Evolutionary conservation across 2,329 filamentous ascomycete species (phyloP).

Genomic region (Arthroderma sp.): DNA sequence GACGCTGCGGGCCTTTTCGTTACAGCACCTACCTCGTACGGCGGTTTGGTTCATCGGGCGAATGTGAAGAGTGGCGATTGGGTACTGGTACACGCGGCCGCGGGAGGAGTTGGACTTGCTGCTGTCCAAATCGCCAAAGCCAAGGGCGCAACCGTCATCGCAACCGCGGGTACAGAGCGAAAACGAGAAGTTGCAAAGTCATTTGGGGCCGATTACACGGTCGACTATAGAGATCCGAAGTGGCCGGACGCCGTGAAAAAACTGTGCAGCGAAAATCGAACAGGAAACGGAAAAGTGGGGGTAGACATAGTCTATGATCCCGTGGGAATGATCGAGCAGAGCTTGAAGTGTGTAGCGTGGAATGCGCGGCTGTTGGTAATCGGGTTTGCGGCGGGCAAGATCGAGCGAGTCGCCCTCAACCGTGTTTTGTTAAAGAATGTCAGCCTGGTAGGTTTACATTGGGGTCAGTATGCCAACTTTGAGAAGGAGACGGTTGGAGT

Average conservation of each 20-base stretch:
- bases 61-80: conserved; percentile 66
- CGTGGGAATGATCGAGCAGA: conserved; percentile 75
- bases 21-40: conserved; percentile 82
- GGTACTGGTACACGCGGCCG: conserved; percentile 83
- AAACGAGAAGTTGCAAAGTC: conserved; percentile 67
- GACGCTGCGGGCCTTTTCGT: conserved; percentile 85
- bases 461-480: conserved; percentile 68
- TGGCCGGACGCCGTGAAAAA: conserved; percentile 60
- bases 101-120: conserved; percentile 79
- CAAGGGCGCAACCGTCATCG: conserved; percentile 80
- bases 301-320: conserved; percentile 95
- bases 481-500: conserved; percentile 55
- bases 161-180: conserved; percentile 66
- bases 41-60: conserved; percentile 65
- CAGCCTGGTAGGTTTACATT: conserved; percentile 75
- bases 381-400: conserved; percentile 73
- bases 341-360: conserved; percentile 86
- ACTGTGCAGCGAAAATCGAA: conserved; percentile 41
- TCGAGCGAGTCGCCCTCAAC: conserved; percentile 88
- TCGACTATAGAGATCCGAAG: conserved; percentile 64
- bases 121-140: conserved; percentile 93
- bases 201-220: conserved; percentile 72
- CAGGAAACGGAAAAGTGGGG: conserved; percentile 51
- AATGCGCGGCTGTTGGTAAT: conserved; percentile 79
- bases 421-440: conserved; percentile 91